Base-by-base conservation (phyloP, 305 asterid genomes). In the Rubia tinctorum region DNA sequence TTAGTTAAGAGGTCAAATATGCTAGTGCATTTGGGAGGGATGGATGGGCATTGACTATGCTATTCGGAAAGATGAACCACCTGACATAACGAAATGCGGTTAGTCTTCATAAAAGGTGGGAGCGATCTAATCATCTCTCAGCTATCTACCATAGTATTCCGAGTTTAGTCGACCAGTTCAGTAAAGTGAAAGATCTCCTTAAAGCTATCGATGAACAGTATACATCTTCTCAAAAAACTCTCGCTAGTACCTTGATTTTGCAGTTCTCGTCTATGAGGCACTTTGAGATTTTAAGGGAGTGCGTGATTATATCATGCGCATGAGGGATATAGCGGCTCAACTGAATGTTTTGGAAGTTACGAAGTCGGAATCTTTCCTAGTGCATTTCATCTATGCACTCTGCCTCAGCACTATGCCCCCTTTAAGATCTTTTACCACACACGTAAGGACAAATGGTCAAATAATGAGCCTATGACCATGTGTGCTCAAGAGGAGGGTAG, bases 71-170 rank as follows among this genome's bases (percentile, higher is more conserved):
- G 34, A 30, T 3, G 34, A 30, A 30, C 34, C 34, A 30, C 34
- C 34, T 30, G 3, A 3, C 1, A 30, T 30, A 30, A 30, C 34
- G 3, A 3, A 30, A 30, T 30, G 34, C 1, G 34, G 34, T 30
- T 30, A 30, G 34, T 67, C 11, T 7, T 42, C 40, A 42, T 42
- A 34, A 43, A 12, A 22, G 4, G n/a, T 61, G 74, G 67, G 71
- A 73, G 63, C 51, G 17, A 68, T 78, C 75, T 15, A 78, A 78
- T 39, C 14, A 68, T 25, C 13, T 58, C 72, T 6, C 68, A 72
- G 8, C 53, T 44, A 67, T n/a, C n/a, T n/a, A n/a, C n/a, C n/a
- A n/a, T n/a, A 39, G 68, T 51, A 68, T 78, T 59, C 9, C 34
- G 18, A 27, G 62, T 20, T 71, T 63, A 9, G 60, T 71, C 51